Conservation (phyloP, 164 flowering plant genomes). For the Stephania yunnanensis region DNA sequence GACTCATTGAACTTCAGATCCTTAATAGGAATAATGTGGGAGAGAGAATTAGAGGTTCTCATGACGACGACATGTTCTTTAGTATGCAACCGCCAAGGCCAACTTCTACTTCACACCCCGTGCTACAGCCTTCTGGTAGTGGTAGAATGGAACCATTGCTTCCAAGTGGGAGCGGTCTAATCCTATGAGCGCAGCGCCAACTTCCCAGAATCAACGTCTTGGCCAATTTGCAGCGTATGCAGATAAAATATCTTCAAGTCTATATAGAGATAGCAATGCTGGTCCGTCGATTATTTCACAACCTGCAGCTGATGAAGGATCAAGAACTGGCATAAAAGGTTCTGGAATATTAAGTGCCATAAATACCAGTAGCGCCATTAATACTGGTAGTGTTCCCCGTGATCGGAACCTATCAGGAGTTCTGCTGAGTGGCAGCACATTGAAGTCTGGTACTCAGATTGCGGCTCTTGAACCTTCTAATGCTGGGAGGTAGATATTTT, state of each 20-base stretch:
- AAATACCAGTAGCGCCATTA: slow-evolving; percentile 38
- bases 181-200: slow-evolving; percentile 33
- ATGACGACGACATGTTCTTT: slow-evolving; percentile 43
- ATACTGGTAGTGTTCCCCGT: slow-evolving; percentile 25
- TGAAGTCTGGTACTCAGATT: slow-evolving; percentile 30
- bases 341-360: slow-evolving; percentile 54
- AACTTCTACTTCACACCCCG: slow-evolving; percentile 30
- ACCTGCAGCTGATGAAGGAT: slow-evolving; percentile 93
- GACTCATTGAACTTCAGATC: slow-evolving; percentile 35
- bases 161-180: slow-evolving; percentile 55
- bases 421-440: slow-evolving; percentile 32
- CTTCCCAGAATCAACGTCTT: slow-evolving; percentile 37
- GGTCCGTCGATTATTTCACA: slow-evolving; percentile 57
- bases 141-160: slow-evolving; percentile 37
- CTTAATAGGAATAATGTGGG: slow-evolving; percentile 46
- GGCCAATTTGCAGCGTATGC: slow-evolving; percentile 41
- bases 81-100: slow-evolving; percentile 47
- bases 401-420: slow-evolving; percentile 39
- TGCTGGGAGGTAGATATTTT: slow-evolving; percentile 34
- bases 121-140: slow-evolving; percentile 37
- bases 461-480: slow-evolving; percentile 45
- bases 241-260: slow-evolving; percentile 44
- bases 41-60: slow-evolving; percentile 47
- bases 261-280: slow-evolving; percentile 45
- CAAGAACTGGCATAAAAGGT: slow-evolving; percentile 91